Percentiles rank a stretch among this genome's conserved stretches.
phyloP scores from a whole-genome alignment of 1,284 basidiomycete species.

The Malassezia furfur region DNA sequence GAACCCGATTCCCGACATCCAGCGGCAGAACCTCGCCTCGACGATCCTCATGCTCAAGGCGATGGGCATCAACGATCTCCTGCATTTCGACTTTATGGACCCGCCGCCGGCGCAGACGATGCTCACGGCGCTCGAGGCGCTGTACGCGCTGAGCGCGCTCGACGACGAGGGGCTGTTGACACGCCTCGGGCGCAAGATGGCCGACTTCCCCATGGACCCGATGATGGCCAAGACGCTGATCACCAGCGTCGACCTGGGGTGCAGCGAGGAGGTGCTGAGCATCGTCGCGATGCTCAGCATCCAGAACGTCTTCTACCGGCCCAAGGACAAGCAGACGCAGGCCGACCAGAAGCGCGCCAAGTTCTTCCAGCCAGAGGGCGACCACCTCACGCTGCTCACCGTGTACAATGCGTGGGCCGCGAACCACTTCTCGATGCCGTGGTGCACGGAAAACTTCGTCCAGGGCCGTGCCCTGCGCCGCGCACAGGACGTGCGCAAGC shows the following conservation, averaged over 20 bases:
- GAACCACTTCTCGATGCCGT: slow-evolving; percentile 78
- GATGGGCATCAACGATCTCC: slow-evolving; percentile 95
- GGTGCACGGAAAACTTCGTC: slow-evolving; percentile 74
- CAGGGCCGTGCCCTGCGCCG: slow-evolving; percentile 91
- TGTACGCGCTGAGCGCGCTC: slow-evolving; percentile 88
- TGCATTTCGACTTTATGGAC: slow-evolving; percentile 99
- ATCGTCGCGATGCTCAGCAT: slow-evolving; percentile 97
- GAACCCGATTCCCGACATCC: slow-evolving; percentile 95
- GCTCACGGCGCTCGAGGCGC: slow-evolving; percentile 80
- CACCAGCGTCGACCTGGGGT: slow-evolving; percentile 86
- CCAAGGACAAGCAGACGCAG: slow-evolving; percentile 97
- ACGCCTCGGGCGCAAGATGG: slow-evolving; percentile 91
- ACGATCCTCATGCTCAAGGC: slow-evolving; percentile 94
- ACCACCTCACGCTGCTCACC: slow-evolving; percentile 84
- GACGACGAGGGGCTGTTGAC: slow-evolving; percentile 95
- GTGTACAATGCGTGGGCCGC: slow-evolving; percentile 98
- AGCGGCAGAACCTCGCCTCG: slow-evolving; percentile 80
- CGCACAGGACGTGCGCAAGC: slow-evolving; percentile 95
- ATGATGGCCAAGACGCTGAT: slow-evolving; percentile 95
- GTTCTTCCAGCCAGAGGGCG: slow-evolving; percentile 73
- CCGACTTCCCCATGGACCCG: slow-evolving; percentile 97
- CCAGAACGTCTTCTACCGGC: slow-evolving; percentile 91
- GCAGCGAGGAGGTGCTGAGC: slow-evolving; percentile 91
- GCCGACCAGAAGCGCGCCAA: slow-evolving; percentile 98
- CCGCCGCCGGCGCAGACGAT: slow-evolving; percentile 92